Base-by-base conservation (phyloP, 1,284 basidiomycete genomes). In the Malassezia sympodialis region DNA sequence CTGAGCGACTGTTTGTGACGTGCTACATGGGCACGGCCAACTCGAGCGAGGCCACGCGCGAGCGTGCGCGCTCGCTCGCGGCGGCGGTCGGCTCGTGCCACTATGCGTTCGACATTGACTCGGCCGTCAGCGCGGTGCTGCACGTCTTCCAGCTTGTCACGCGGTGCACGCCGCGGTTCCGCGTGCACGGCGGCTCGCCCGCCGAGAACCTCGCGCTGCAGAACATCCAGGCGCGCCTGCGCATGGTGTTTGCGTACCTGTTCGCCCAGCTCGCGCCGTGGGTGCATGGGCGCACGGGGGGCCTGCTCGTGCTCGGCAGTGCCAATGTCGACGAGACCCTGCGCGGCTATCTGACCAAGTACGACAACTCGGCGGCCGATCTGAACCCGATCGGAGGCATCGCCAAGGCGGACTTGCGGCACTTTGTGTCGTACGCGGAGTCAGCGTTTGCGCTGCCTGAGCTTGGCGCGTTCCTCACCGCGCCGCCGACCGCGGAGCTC, bases 11-110 rank as follows among this genome's bases (percentile, higher is more conserved):
- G 56, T 96, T 99, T 79, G 90, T 96, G 73, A 96, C 93, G 0
- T 96, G 90, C 77, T 98, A 96, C 77, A 98, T 98, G 94, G 93
- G 93, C 11, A 98, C 93, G 0, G 87, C 91, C 75, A 93, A 98
- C 75, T 96, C 90, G 10, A 88, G 85, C 60, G 76, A 76, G 1
- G 93, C 96, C 64, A 98, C 94, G 8, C 79, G 90, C 12, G 77
- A 80, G 59, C 81, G 93, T 31, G 94, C 93, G 2, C 90, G 87
- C 72, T 82, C 86, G 45, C 81, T 99, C 6, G 84, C 87, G 2
- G 79, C 83, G 48, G 86, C 88, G 0, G 93, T 99, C 56, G 44
- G 47, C 35, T 62, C 52, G 3, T 73, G 96, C 75, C 94, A 98
- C 75, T 79, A 87, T 51, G 89, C 96, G 69, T 77, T 99, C 53